These are phyloP conservation scores for Diplotaxis tenuifolia DNA, from an alignment of 345 rosid genomes.

Conservation along the genomic window DNA sequence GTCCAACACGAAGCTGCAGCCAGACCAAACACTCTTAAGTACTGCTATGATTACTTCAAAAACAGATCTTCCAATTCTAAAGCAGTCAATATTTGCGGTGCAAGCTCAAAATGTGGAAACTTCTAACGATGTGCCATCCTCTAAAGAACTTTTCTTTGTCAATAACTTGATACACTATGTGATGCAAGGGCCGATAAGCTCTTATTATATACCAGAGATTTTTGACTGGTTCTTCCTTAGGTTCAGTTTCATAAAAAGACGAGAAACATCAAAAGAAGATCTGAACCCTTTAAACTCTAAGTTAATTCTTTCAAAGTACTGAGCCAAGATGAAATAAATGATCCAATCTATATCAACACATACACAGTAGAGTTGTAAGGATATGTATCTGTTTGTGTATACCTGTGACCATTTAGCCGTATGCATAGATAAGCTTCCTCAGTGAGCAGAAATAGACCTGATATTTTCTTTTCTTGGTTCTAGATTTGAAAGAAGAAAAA, in stretches of 20 bases:
- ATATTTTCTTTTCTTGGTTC: background rate
- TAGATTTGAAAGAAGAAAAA: background rate
- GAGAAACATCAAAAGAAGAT: slow-evolving; percentile 25
- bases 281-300: slow-evolving; percentile 35
- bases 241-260: slow-evolving; percentile 4
- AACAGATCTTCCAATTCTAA: slow-evolving; percentile 26
- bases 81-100: slow-evolving; percentile 28
- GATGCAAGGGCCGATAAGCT: slow-evolving; percentile 26
- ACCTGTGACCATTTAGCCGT: slow-evolving; percentile 99
- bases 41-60: slow-evolving; percentile 26
- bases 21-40: slow-evolving; percentile 31
- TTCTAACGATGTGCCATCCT: background rate
- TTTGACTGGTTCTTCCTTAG: too few relatives aligned
- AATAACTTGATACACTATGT: slow-evolving; percentile 27
- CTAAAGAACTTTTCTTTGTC: slow-evolving; percentile 8
- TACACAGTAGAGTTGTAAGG: background rate
- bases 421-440: slow-evolving; percentile 67
- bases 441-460: slow-evolving; percentile 31
- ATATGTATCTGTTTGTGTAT: slow-evolving; percentile 31
- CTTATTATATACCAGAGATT: too few relatives aligned
- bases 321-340: slow-evolving; percentile 3
- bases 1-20: slow-evolving; percentile 28
- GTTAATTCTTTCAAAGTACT: slow-evolving; percentile 4
- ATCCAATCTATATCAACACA: slow-evolving; percentile 6
- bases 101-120: background rate